Conservation (phyloP, 2,329 filamentous ascomycete species). For the Diplodia mutila region DNA sequence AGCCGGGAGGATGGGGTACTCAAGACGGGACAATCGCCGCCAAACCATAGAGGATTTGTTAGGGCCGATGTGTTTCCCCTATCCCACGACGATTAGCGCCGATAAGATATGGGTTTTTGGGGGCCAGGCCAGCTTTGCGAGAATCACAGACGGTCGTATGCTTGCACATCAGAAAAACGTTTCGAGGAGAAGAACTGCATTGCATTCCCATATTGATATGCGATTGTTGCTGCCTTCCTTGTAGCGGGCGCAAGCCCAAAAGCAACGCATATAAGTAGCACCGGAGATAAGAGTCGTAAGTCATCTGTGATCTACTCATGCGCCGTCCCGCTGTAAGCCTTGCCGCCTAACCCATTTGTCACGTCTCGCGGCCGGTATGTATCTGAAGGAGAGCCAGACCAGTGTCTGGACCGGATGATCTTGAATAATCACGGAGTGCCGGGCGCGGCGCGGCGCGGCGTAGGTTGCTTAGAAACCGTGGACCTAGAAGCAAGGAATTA, state of each 20-base stretch:
- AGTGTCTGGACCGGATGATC: conserved; percentile 3
- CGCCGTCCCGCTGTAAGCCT: conserved; percentile 5
- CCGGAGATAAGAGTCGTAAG: conserved; percentile 19
- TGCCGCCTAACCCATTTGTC: not conserved
- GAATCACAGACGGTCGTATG: not conserved
- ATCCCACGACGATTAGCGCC: not conserved
- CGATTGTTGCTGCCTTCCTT: not conserved
- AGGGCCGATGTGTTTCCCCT: not conserved
- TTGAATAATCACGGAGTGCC: not conserved
- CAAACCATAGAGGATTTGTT: not conserved
- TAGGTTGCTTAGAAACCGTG: conserved; percentile 63
- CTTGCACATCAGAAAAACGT: not conserved
- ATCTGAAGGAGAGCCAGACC: conserved; percentile 2
- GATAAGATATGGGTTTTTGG: not conserved
- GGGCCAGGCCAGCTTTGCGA: not conserved
- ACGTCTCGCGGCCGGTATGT: not conserved
- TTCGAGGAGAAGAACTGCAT: conserved; percentile 6
- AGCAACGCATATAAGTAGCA: conserved; percentile 14
- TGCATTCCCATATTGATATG: conserved; percentile 4
- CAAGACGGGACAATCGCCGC: not conserved
- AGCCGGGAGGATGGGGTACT: not conserved
- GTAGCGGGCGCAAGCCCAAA: not conserved
- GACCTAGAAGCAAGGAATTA: conserved; percentile 45
- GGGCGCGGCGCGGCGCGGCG: conserved; percentile 18
- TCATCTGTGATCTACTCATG: conserved; percentile 2